Base-by-base conservation (phyloP, 805 yeast species). In the Nakazawaea ernobii region DNA sequence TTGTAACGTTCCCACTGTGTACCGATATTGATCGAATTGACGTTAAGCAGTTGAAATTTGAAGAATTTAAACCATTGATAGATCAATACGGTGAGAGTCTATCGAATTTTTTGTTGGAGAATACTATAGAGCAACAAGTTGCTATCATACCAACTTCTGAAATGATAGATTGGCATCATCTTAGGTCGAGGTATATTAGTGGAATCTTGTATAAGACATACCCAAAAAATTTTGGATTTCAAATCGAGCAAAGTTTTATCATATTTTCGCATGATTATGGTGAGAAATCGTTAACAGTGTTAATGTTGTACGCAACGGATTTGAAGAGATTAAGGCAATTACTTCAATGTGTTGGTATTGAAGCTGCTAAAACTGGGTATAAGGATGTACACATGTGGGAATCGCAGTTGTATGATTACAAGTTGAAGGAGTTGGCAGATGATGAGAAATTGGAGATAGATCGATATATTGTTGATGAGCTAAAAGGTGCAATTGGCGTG, bases 101-200 rank as follows among this genome's bases (percentile, higher is more conserved):
- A 8, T 32, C 13, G 11, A 13, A 20, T 8, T 39, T 17, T 24
- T n/a, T 69, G 14, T 58, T 58, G 17, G 27, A 20, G 1, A 39
- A 54, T 2, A 42, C 53, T 13, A 51, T 57, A 38, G 54, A 57
- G 4, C 45, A 57, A 14, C 47, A 56, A 13, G 51, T 65, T 28
- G 60, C 68, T 55, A 55, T 70, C 5, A 59, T 62, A 11, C 73
- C 79, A 9, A 63, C 62, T 40, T 32, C 59, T 1, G 68, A 63
- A 39, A 62, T 59, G 26, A 68, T 59, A 46, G 66, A 67, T 32
- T 75, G 79, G 79, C 73, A 70, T 53, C 66, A 68, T 48, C 65
- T 65, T 28, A 60, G 73, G 43, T 60, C 68, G 24, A 56, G 53
- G 2, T 47, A 60, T 28, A 43, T 55, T 15, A 50, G 50, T 4